phyloP scores from a whole-genome alignment of 1,139 yeast genomes.

The Schwanniomyces etchellsii region DNA sequence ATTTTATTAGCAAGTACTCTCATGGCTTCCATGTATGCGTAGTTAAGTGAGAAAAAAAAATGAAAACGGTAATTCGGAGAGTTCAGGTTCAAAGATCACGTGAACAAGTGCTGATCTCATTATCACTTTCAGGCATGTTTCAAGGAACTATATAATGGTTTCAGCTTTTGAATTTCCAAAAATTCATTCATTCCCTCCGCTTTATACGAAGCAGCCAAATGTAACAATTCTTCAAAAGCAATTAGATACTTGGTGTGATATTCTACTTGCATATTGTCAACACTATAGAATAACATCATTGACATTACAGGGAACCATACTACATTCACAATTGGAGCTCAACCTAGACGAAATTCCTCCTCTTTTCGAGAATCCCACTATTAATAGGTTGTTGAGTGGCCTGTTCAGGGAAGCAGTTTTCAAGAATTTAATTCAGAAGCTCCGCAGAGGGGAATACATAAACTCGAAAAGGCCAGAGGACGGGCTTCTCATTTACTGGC shows the following conservation, averaged over 20 bases:
- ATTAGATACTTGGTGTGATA: conserved; percentile 41
- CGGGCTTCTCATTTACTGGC: conserved; percentile 63
- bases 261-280: conserved; percentile 53
- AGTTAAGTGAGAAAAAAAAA: no score
- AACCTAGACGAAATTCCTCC: conserved; percentile 20
- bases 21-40: no score
- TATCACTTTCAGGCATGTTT: no score
- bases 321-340: conserved; percentile 21
- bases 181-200: conserved; percentile 85
- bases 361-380: conserved; percentile 44
- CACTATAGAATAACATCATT: conserved; percentile 42
- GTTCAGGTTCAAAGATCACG: no score
- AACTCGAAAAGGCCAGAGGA: conserved; percentile 34
- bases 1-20: not conserved
- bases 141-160: no score
- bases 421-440: conserved; percentile 48
- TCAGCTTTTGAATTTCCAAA: conserved; percentile 47
- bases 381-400: conserved; percentile 49
- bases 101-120: no score
- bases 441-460: conserved; percentile 49
- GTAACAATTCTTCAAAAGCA: conserved; percentile 74
- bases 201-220: conserved; percentile 86
- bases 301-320: conserved; percentile 23
- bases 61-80: no score
- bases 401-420: conserved; percentile 55